These are phyloP conservation scores for Botryotinia convoluta DNA, from an alignment of 2,329 filamentous ascomycete genomes.

Conservation along the genomic window DNA sequence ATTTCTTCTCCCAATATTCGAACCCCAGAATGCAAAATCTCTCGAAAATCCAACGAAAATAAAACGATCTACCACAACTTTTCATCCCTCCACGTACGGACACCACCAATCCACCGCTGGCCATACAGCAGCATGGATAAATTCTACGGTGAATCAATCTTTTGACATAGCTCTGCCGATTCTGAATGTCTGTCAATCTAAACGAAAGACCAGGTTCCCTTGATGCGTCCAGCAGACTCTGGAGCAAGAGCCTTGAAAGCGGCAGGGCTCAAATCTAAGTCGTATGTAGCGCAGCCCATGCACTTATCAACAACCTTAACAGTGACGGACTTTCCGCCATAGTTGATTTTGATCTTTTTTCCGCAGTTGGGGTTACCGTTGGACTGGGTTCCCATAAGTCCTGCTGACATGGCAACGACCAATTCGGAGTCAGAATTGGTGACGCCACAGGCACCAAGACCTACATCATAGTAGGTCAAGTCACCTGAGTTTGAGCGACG, in stretches of 20 bases:
- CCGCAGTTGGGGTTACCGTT: constrained; percentile 71
- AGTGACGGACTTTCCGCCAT: constrained; percentile 55
- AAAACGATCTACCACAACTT: not conserved
- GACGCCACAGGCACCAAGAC: constrained; percentile 65
- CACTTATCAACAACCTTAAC: constrained; percentile 73
- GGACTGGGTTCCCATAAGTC: constrained; percentile 60
- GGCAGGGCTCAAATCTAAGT: constrained; percentile 60
- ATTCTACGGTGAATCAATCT: not conserved
- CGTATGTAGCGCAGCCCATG: constrained; percentile 56
- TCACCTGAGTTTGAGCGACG: constrained; percentile 50
- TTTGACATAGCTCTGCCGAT: not conserved
- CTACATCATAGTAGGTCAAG: constrained; percentile 72
- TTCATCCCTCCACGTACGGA: not conserved
- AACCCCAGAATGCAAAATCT: not conserved
- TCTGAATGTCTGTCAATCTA: not conserved
- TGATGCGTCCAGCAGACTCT: constrained; percentile 44
- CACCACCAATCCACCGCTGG: not conserved
- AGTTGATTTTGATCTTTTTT: constrained; percentile 63
- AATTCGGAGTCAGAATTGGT: constrained; percentile 55
- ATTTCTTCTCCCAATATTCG: not conserved
- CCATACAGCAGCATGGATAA: not conserved
- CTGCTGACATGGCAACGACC: constrained; percentile 67
- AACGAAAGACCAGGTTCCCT: constrained; percentile 47
- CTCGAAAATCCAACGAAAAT: not conserved
- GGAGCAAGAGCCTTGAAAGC: constrained; percentile 53